phyloP scores from a whole-genome alignment of 495 filamentous ascomycete species.

The Penicillium coprophilum region DNA sequence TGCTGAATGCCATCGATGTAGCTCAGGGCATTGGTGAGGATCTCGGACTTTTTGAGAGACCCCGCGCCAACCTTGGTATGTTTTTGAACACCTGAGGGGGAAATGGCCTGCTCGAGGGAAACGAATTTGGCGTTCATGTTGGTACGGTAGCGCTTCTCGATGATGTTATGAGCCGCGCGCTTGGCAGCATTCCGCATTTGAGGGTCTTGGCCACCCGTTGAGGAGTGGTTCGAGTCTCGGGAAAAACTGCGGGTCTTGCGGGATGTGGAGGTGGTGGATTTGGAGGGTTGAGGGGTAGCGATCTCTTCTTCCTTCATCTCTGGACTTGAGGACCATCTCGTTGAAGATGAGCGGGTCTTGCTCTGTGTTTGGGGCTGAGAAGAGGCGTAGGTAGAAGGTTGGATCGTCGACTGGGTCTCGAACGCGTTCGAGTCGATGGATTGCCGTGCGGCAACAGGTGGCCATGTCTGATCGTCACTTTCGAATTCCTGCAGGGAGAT shows the following conservation, averaged over 20 bases:
- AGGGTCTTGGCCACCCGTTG: slow-evolving; percentile 21
- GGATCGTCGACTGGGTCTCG: slow-evolving; percentile 15
- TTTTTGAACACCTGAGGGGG: slow-evolving; percentile 28
- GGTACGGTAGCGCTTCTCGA: slow-evolving; percentile 53
- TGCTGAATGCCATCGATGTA: slow-evolving; percentile 60
- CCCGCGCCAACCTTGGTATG: slow-evolving; percentile 30
- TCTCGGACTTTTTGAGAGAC: slow-evolving; percentile 51
- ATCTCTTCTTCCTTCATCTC: slow-evolving; percentile 36
- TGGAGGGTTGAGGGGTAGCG: slow-evolving; percentile 17
- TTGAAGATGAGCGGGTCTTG: slow-evolving; percentile 17
- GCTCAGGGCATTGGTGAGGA: slow-evolving; percentile 68
- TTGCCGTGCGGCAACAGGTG: slow-evolving; percentile 27
- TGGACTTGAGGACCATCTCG: slow-evolving; percentile 38
- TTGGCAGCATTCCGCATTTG: slow-evolving; percentile 46
- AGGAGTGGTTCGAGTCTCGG: slow-evolving; percentile 32
- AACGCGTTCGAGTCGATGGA: slow-evolving; percentile 23
- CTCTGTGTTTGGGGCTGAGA: slow-evolving; percentile 19
- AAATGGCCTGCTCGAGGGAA: slow-evolving; percentile 44
- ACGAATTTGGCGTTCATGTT: slow-evolving; percentile 56
- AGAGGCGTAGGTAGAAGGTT: slow-evolving; percentile 15
- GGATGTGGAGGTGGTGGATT: slow-evolving; percentile 17
- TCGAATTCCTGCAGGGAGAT: slow-evolving; percentile 33
- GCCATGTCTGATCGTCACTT: slow-evolving; percentile 46
- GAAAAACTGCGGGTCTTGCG: slow-evolving; percentile 38
- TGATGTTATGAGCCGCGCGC: slow-evolving; percentile 53